Base-by-base conservation (phyloP, 805 yeast species). In the Myxozyma mucilagina region DNA sequence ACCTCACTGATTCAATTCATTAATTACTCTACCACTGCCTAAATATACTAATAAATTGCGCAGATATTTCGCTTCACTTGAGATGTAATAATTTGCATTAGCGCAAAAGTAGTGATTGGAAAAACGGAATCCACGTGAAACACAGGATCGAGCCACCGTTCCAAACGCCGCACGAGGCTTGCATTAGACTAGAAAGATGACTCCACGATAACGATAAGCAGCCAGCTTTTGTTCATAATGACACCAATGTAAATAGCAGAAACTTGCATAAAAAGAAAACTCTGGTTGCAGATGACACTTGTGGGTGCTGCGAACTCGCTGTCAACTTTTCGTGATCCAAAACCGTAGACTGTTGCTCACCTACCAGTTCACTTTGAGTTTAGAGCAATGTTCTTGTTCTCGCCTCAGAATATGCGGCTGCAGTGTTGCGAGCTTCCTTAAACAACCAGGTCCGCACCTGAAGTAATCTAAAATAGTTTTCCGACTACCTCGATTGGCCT, bases 141-240 rank as follows among this genome's bases (percentile, higher is more conserved):
- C n/a, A n/a, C n/a, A n/a, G n/a, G n/a, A n/a, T n/a, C n/a, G n/a
- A n/a, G n/a, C n/a, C n/a, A n/a, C n/a, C n/a, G n/a, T n/a, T n/a
- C n/a, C n/a, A n/a, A 41, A 36, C 53, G 53, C 53, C 53, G 53
- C 53, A 50, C 53, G 53, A 36, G 53, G 53, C 53, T 50, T 50
- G 44, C 53, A 39, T 41, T 38, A 36, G 34, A 4, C 34, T 38
- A 45, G 6, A 34, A 11, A 32, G 53, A 50, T 50, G 53, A 50
- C 53, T 50, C 53, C 6, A 20, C 53, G 53, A 50, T 50, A 38
- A 45, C 53, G 53, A 50, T 50, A 50, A 50, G 53, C 29, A 44
- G 47, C 47, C 29, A 14, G 29, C 10, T 16, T 32, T 16, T 35
- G 39, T 13, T 35, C 39, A 13, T 9, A 13, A 9, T 9, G 39